Evolutionary conservation across 768 basidiomycete genomes (phyloP).

Genomic region (Rhodotorula graminis): DNA sequence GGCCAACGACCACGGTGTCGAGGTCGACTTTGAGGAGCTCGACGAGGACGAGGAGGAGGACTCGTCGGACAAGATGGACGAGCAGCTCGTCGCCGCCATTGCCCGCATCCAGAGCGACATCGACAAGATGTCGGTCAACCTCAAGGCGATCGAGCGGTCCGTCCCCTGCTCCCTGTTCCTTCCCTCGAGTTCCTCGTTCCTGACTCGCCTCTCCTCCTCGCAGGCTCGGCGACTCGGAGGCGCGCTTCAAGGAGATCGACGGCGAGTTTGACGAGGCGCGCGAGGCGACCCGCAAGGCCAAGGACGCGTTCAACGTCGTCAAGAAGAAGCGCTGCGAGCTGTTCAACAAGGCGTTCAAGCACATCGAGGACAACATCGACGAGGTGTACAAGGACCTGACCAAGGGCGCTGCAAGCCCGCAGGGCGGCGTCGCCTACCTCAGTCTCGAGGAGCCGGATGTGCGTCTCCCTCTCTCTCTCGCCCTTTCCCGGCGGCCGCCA

Average conservation of each 20-base stretch:
- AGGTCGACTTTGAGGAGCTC: conserved; percentile 73
- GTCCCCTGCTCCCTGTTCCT: conserved; percentile 40
- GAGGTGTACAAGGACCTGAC: conserved; percentile 96
- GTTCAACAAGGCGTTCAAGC: conserved; percentile 92
- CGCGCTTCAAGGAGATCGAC: conserved; percentile 80
- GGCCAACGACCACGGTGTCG: conserved; percentile 78
- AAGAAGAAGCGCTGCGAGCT: conserved; percentile 70
- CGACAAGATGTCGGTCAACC: conserved; percentile 87
- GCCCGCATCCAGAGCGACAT: conserved; percentile 70
- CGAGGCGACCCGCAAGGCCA: conserved; percentile 80
- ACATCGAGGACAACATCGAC: conserved; percentile 91
- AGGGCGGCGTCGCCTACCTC: conserved; percentile 95
- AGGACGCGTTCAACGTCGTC: conserved; percentile 83
- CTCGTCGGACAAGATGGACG: conserved; percentile 60
- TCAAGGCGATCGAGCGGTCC: conserved; percentile 89
- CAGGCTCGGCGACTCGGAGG: conserved; percentile 52
- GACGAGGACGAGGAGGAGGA: conserved; percentile 71
- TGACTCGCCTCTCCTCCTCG: neutral
- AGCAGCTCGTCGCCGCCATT: conserved; percentile 69
- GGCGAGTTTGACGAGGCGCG: conserved; percentile 86
- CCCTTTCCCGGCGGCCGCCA: too few relatives aligned
- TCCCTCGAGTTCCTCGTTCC: neutral
- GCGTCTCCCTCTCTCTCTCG: conserved; percentile 34
- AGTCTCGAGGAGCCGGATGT: conserved; percentile 94
- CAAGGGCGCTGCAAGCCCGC: conserved; percentile 84